Base-by-base conservation (phyloP, 169 alveolate species). In the Perkinsus chesapeaki region DNA sequence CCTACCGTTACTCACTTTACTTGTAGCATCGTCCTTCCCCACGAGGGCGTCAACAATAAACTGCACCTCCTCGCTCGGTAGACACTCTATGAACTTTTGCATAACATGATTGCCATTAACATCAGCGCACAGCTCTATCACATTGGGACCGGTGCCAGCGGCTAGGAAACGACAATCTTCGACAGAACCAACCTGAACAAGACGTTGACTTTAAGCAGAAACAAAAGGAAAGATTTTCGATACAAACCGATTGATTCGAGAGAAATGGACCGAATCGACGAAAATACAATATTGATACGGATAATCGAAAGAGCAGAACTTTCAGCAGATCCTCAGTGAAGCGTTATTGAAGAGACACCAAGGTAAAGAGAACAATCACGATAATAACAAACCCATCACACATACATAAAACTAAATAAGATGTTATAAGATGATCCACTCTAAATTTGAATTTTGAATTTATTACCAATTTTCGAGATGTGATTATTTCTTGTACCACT, bases 91-190 rank as follows among this genome's bases (percentile, higher is more conserved):
- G 92, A 98, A 96, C 93, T 96, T 97, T 92, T 98, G 98, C 5
- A 98, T 96, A 91, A 98, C 99, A 95, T 98, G 99, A 92, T 97
- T 97, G 20, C 99, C 99, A 95, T 98, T 98, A 19, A 96, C 93
- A 92, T 97, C 98, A 92, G 96, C 96, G 37, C 96, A 93, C 47
- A 97, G 93, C 39, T 91, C 93, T 38, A 96, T 95, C 39, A 94
- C 97, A 5, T 43, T 5, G 16, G 60, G 60, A 43, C 60, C 60
- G 16, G 60, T 43, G 16, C 60, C 60, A 43, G 60, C 60, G 16
- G 60, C 60, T 16, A 43, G 60, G 60, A 43, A 43, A 43, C 60
- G 60, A 43, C 60, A 43, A 16, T 43, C 60, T 43, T 43, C 23
- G 5, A 43, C 60, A 5, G 60, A 43, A 5, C 60, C 60, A 43